These are phyloP conservation scores for Yamadazyma blattariae DNA, from an alignment of 1,139 yeast genomes.

Conservation along the genomic window DNA sequence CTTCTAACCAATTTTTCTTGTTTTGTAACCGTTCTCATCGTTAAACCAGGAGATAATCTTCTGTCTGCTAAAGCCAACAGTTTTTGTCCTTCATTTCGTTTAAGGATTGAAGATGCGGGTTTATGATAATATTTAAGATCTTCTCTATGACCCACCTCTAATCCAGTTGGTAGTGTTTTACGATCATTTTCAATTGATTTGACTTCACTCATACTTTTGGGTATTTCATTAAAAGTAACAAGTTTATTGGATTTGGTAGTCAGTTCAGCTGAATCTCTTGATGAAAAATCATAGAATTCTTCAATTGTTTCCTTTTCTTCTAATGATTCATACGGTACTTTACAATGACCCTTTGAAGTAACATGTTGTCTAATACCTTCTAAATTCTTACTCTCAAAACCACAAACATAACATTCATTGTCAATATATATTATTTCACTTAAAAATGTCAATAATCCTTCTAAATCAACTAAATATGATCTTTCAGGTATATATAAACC, in stretches of 20 bases:
- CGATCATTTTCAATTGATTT: slow-evolving; percentile 31
- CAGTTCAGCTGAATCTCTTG: slow-evolving; percentile 11
- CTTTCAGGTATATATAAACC: slow-evolving; percentile 53
- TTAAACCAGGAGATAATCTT: slow-evolving; percentile 40
- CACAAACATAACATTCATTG: slow-evolving; percentile 52
- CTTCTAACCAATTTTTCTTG: slow-evolving; percentile 33
- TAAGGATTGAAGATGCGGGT: slow-evolving; percentile 18
- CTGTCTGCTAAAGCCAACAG: slow-evolving; percentile 42
- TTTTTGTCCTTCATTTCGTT: slow-evolving; percentile 23
- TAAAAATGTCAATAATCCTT: slow-evolving; percentile 44
- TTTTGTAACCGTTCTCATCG: slow-evolving; percentile 25
- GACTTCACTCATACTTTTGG: background rate
- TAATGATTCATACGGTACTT: slow-evolving; percentile 49
- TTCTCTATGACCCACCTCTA: slow-evolving; percentile 46
- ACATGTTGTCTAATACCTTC: slow-evolving; percentile 54
- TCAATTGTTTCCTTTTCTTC: slow-evolving; percentile 39
- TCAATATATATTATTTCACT: slow-evolving; percentile 44
- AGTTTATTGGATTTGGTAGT: slow-evolving; percentile 14
- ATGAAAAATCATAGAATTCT: slow-evolving; percentile 42
- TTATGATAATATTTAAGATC: slow-evolving; percentile 45
- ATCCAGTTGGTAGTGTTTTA: slow-evolving; percentile 43
- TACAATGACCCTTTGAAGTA: slow-evolving; percentile 51
- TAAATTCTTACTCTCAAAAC: slow-evolving; percentile 47
- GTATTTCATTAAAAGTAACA: slow-evolving; percentile 4
- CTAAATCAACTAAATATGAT: slow-evolving; percentile 36